phyloP scores from a whole-genome alignment of 768 basidiomycete species.

The Lactifluus echinatus region DNA sequence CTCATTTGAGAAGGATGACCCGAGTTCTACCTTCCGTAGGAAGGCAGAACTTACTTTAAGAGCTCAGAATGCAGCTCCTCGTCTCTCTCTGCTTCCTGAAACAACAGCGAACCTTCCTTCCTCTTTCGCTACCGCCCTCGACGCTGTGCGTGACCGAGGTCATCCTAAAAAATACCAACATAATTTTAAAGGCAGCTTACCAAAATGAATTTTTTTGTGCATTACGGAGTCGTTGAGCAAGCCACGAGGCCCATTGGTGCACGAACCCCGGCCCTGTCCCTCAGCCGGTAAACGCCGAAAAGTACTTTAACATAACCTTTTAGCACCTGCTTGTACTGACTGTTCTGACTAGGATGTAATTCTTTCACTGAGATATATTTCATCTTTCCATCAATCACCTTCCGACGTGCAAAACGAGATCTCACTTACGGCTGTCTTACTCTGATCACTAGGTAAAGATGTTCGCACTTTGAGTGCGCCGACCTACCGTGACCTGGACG shows the following conservation, averaged over 20 bases:
- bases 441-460: no score
- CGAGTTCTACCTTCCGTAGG: conserved; percentile 29
- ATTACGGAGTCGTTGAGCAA: conserved; percentile 51
- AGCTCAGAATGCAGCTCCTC: conserved; percentile 37
- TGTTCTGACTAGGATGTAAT: no score
- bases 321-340: not conserved
- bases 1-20: conserved; percentile 29
- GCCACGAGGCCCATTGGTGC: conserved; percentile 42
- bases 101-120: not conserved
- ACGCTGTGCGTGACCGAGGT: not conserved
- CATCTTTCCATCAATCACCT: no score
- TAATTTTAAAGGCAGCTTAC: conserved; percentile 42
- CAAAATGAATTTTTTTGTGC: conserved; percentile 47
- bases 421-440: no score
- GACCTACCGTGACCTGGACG: no score
- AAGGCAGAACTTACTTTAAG: conserved; percentile 48
- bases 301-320: no score
- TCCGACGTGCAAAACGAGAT: no score
- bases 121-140: conserved; percentile 38
- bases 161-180: not conserved
- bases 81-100: conserved; percentile 25
- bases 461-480: no score
- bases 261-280: conserved; percentile 3
- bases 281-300: not conserved
- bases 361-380: no score